A percentile compares a stretch with the other conserved stretches of the same genome.
phyloP scores from a whole-genome alignment of 805 yeast species.

The Wickerhamomyces bovis region DNA sequence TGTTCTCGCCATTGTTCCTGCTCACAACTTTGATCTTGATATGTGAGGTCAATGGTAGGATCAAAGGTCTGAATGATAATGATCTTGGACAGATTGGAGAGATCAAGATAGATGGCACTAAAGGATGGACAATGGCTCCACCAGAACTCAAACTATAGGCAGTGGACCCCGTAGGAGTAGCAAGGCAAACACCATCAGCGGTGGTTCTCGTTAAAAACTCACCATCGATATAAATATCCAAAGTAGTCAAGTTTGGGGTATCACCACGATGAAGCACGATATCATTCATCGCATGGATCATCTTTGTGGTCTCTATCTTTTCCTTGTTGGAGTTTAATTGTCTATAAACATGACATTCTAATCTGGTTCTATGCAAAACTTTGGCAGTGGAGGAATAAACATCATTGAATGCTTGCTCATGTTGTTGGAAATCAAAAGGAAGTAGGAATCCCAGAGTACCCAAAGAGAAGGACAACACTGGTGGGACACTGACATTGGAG shows the following conservation, averaged over 20 bases:
- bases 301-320: conserved; percentile 14
- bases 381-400: conserved; percentile 66
- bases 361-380: conserved; percentile 69
- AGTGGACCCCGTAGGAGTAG: conserved; percentile 72
- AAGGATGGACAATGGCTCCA: conserved; percentile 49
- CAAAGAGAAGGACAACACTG: conserved; percentile 79
- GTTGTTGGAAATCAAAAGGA: conserved; percentile 74
- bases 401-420: conserved; percentile 51
- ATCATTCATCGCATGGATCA: conserved; percentile 87
- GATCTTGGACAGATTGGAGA: conserved; percentile 53
- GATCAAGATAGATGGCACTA: conserved; percentile 47
- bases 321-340: background rate
- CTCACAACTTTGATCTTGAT: conserved; percentile 56
- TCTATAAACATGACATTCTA: conserved; percentile 65
- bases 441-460: conserved; percentile 88
- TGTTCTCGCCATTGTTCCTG: conserved; percentile 33
- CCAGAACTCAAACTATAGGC: conserved; percentile 51
- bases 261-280: conserved; percentile 83
- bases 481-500: conserved; percentile 71
- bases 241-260: conserved; percentile 74
- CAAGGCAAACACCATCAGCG: conserved; percentile 81
- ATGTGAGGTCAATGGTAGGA: conserved; percentile 71
- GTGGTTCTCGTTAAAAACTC: conserved; percentile 83
- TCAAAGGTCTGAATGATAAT: conserved; percentile 45
- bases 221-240: conserved; percentile 83